Evolutionary conservation across 495 filamentous ascomycete species (phyloP).

Genomic region (Hyaloscypha variabilis): DNA sequence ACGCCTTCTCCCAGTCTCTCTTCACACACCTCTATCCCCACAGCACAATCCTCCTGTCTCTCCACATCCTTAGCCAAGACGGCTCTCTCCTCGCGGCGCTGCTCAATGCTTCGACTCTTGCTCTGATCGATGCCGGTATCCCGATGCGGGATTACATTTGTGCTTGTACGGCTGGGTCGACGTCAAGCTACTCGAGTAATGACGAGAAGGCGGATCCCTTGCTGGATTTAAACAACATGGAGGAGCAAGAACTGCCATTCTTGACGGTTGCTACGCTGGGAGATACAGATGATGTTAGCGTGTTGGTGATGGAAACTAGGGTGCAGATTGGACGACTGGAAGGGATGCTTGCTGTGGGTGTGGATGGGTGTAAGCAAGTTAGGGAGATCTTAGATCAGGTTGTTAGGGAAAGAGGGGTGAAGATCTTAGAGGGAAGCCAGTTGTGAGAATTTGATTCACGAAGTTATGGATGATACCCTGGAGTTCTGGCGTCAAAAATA

Average conservation of each 20-base stretch:
- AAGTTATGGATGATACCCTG: slow-evolving; percentile 26
- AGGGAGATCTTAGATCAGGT: slow-evolving; percentile 73
- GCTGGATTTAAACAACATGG: slow-evolving; percentile 81
- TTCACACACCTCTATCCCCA: slow-evolving; percentile 90
- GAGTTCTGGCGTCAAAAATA: slow-evolving; percentile 16
- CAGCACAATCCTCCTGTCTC: slow-evolving; percentile 76
- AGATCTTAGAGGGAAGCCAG: slow-evolving; percentile 54
- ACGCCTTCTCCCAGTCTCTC: slow-evolving; percentile 71
- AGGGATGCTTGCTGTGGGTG: slow-evolving; percentile 86
- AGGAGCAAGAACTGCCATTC: slow-evolving; percentile 89
- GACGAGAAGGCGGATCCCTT: slow-evolving; percentile 81
- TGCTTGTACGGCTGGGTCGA: slow-evolving; percentile 86
- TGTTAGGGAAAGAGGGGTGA: slow-evolving; percentile 65
- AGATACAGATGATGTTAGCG: slow-evolving; percentile 68
- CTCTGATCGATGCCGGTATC: slow-evolving; percentile 90
- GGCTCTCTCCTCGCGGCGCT: slow-evolving; percentile 87
- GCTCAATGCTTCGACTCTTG: slow-evolving; percentile 90
- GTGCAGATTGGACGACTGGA: slow-evolving; percentile 79
- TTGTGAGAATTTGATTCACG: slow-evolving; percentile 7
- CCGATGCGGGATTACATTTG: slow-evolving; percentile 90
- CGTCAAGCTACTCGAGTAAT: slow-evolving; percentile 61
- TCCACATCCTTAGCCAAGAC: slow-evolving; percentile 90
- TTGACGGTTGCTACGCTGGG: slow-evolving; percentile 84
- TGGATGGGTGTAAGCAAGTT: slow-evolving; percentile 90
- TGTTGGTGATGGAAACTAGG: slow-evolving; percentile 82